These are phyloP conservation scores for Kwoniella mangroviensis DNA, from an alignment of 768 basidiomycete genomes.

Conservation along the genomic window DNA sequence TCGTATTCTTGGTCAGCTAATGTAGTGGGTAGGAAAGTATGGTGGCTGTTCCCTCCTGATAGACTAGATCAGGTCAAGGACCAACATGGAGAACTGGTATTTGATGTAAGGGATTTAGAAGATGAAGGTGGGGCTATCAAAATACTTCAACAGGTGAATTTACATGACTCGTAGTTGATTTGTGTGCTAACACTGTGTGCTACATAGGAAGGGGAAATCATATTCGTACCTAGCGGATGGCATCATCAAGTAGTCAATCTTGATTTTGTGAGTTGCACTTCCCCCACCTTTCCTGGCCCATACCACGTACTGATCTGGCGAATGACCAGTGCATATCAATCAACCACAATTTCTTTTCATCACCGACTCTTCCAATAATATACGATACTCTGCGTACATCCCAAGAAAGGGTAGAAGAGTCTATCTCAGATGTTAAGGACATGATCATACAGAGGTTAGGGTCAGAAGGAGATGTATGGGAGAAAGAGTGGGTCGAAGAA, in stretches of 20 bases:
- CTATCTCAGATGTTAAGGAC: conserved; percentile 47
- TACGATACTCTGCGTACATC: conserved; percentile 55
- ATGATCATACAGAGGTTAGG: conserved; percentile 46
- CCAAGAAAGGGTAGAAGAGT: conserved; percentile 54
- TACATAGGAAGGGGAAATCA: conserved; percentile 53
- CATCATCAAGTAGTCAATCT: conserved; percentile 56
- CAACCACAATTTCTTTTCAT: conserved; percentile 58
- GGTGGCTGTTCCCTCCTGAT: conserved; percentile 56
- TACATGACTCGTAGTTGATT: neutral
- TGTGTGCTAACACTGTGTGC: neutral
- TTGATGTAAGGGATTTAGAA: conserved; percentile 51
- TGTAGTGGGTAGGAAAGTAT: conserved; percentile 54
- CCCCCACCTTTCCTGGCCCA: neutral
- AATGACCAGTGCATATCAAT: conserved; percentile 54
- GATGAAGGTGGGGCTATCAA: conserved; percentile 33
- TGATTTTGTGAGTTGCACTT: conserved; percentile 44
- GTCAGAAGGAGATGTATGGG: conserved; percentile 35
- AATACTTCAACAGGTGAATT: conserved; percentile 44
- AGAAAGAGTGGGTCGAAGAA: conserved; percentile 53
- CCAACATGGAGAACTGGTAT: conserved; percentile 35
- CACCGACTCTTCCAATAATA: conserved; percentile 44
- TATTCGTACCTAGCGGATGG: conserved; percentile 58
- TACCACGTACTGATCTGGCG: too few species aligned
- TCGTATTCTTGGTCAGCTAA: conserved; percentile 58
- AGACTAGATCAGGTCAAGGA: conserved; percentile 18